Base-by-base conservation (phyloP, 2,329 filamentous ascomycete species). In the Fusarium sacchari region DNA sequence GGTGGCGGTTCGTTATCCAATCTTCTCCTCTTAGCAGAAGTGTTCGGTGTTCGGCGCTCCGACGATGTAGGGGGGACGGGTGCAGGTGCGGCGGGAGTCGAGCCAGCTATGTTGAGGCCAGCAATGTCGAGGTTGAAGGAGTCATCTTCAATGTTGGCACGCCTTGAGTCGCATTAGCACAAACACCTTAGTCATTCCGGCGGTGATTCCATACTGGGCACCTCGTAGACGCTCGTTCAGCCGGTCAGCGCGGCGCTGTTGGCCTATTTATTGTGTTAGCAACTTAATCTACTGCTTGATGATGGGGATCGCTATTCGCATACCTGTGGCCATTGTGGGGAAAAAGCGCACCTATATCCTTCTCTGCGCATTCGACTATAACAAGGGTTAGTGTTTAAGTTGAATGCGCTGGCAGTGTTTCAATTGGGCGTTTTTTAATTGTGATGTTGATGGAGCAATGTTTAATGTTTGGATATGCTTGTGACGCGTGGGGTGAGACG, bases 171-270 rank as follows among this genome's bases (percentile, higher is more conserved):
- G 73, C 39, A 53, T 65, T 49, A 67, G 56, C 32, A 46, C 43
- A 22, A 4, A 5, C 3, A 6, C 0, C 20, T n/a, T 4, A 4
- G 7, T 7, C 1, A 24, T 50, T 24, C 5, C 5, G 4, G 17
- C 15, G 15, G 10, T 5, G 2, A 5, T 5, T 18, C 80, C 87
- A 73, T 84, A 91, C 89, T 89, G 88, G 46, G 90, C 89, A 69
- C 90, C 90, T 70, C 90, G 89, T 79, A 92, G 87, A 78, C 90
- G 89, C 82, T 90, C 86, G 71, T 89, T 88, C 83, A 91, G 86
- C 77, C 89, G 88, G 79, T 90, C 89, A 75, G 89, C 88, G 74
- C 90, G 88, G 78, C 85, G 87, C 88, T 82, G 80, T 60, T 80
- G 80, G 71, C 80, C 81, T 81, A 28, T 39, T 24, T 10, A 1